These are phyloP conservation scores for Phialophora macrospora DNA, from an alignment of 2,329 filamentous ascomycete genomes.

Conservation along the genomic window DNA sequence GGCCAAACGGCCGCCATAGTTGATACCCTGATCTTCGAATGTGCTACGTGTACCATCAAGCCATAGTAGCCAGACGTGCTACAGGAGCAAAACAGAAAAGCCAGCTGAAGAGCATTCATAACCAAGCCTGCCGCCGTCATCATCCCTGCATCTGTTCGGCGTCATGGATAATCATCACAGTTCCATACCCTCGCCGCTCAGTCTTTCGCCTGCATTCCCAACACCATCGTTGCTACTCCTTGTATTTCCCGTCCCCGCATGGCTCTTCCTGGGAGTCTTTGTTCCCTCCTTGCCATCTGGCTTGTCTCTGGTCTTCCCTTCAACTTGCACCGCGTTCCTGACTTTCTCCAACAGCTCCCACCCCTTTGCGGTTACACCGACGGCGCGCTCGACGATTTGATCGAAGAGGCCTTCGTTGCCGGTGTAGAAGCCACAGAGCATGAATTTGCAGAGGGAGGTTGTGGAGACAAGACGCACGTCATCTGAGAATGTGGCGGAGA, in stretches of 20 bases:
- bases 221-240: slow-evolving; percentile 26
- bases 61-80: not conserved
- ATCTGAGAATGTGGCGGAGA: slow-evolving; percentile 61
- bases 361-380: slow-evolving; percentile 50
- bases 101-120: not conserved
- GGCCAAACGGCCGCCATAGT: not conserved
- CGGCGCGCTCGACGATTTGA: slow-evolving; percentile 58
- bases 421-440: slow-evolving; percentile 46
- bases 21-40: not conserved
- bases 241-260: slow-evolving; percentile 11
- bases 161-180: slow-evolving; percentile 5
- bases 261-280: slow-evolving; percentile 18
- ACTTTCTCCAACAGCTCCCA: slow-evolving; percentile 54
- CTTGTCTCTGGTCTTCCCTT: slow-evolving; percentile 52
- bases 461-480: slow-evolving; percentile 56
- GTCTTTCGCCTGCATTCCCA: slow-evolving; percentile 3
- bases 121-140: not conserved
- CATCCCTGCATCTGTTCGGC: not conserved
- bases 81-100: not conserved
- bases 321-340: slow-evolving; percentile 53
- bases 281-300: slow-evolving; percentile 17
- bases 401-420: slow-evolving; percentile 57
- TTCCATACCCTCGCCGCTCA: slow-evolving; percentile 26
- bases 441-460: slow-evolving; percentile 57
- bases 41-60: not conserved